phyloP scores from a whole-genome alignment of 257 asterid species.

The Solanum chiquidenum region DNA sequence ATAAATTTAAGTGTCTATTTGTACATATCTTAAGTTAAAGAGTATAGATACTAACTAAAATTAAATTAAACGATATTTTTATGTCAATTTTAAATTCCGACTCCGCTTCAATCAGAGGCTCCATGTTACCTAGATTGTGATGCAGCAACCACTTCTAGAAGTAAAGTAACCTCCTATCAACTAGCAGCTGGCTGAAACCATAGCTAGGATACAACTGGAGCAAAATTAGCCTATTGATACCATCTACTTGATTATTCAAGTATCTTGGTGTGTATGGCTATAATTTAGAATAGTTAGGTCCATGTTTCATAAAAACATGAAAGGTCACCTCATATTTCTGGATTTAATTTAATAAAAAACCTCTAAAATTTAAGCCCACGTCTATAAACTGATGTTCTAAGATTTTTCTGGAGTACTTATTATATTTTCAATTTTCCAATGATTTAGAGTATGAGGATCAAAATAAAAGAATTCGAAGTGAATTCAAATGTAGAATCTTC shows the following conservation, averaged over 20 bases:
- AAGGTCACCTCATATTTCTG: neutral
- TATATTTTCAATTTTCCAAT: neutral
- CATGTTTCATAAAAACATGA: neutral
- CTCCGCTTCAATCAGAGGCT: fast-evolving
- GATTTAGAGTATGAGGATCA: neutral
- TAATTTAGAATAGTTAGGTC: neutral
- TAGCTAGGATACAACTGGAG: neutral
- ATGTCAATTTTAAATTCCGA: neutral
- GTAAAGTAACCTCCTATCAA: neutral
- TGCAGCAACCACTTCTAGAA: neutral
- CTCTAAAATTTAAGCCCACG: neutral
- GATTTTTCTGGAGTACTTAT: neutral
- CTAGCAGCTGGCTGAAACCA: neutral
- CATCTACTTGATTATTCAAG: neutral
- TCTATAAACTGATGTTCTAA: neutral
- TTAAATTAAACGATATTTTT: no score
- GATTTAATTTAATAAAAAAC: no score
- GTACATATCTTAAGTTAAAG: fast-evolving
- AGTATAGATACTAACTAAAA: no score
- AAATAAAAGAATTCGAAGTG: fast-evolving
- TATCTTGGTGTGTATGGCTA: neutral
- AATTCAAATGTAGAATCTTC: neutral
- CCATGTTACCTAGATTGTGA: neutral
- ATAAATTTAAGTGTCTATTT: no score
- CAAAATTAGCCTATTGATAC: neutral